Base-by-base conservation (phyloP, 2,329 filamentous ascomycete genomes). In the Scedosporium minutisporum region DNA sequence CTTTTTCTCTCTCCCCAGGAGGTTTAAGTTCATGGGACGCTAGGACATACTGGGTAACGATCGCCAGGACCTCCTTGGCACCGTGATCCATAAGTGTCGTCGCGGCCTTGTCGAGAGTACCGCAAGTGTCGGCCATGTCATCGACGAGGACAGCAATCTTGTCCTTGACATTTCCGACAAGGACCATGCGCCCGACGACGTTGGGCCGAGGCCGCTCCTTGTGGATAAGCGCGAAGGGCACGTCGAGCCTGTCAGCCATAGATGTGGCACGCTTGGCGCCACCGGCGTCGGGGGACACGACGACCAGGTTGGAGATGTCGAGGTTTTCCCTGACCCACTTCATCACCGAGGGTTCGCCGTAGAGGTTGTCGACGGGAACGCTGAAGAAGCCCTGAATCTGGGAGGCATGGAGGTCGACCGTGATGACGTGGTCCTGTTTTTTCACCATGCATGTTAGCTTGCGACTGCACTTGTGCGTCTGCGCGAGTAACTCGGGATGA, bases 351-450 rank as follows among this genome's bases (percentile, higher is more conserved):
- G 93, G 93, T 76, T 97, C 93, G 6, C 93, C 93, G 74, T 97
- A 97, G 53, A 97, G 83, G 74, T 97, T 88, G 72, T 87, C 83
- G 12, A 85, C 83, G 10, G 84, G 84, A 4, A 87, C 83, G 65
- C 96, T 96, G 82, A 97, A 97, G 80, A 97, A 97, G 51, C 93
- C 93, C 76, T 96, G 90, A 65, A 96, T 96, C 80, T 97, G 93
- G 64, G 88, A 92, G 64, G 92, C 93, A 72, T 97, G 93, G 64
- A 97, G 82, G 71, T 97, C 93, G 91, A 97, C 96, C 18, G 93
- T 97, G 68, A 97, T 96, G 69, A 96, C 76, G 68, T 79, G 77
- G 62, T 77, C 77, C 60, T 61, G 33, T 25, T 58, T 29, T n/a
- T 18, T 51, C 46, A 51, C 74, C 76, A 62, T 14, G 57, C 33